Evolutionary conservation across 805 yeast species (phyloP).

Genomic region (Saccharomycopsis selenospora): DNA sequence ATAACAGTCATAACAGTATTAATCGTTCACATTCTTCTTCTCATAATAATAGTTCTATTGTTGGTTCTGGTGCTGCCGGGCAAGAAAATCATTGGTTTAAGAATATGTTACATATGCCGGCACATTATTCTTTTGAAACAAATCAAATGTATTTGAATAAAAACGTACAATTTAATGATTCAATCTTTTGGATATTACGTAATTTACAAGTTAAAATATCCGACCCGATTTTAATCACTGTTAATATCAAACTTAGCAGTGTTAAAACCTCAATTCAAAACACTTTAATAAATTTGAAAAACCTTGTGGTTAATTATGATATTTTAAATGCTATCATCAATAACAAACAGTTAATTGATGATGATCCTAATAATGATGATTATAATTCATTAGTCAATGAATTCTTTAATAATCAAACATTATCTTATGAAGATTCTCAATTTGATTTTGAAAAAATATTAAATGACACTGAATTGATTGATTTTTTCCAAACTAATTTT

Average conservation of each 20-base stretch:
- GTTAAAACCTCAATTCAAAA: conserved; percentile 12
- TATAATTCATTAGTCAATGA: neutral
- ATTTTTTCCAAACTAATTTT: neutral
- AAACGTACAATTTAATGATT: conserved; percentile 18
- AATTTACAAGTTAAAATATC: conserved; percentile 16
- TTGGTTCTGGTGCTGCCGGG: neutral
- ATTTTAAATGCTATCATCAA: conserved; percentile 11
- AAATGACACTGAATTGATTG: neutral
- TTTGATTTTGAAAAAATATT: neutral
- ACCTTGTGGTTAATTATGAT: conserved; percentile 15
- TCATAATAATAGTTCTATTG: neutral
- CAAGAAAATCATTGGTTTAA: conserved; percentile 19
- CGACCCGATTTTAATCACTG: conserved; percentile 20
- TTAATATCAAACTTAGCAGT: conserved; percentile 16
- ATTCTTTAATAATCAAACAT: neutral
- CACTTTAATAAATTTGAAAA: conserved; percentile 15
- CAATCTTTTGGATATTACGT: conserved; percentile 16
- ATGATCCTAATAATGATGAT: neutral
- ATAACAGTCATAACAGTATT: neutral
- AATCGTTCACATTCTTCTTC: neutral
- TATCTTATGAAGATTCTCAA: neutral
- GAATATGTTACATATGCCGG: conserved; percentile 8
- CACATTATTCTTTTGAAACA: conserved; percentile 5
- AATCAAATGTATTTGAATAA: conserved; percentile 18
- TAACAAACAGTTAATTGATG: neutral